Evolutionary conservation across 768 basidiomycete genomes (phyloP), one percentile per base, ranked within the genome.

Genomic region (Phylloporus sp.): DNA sequence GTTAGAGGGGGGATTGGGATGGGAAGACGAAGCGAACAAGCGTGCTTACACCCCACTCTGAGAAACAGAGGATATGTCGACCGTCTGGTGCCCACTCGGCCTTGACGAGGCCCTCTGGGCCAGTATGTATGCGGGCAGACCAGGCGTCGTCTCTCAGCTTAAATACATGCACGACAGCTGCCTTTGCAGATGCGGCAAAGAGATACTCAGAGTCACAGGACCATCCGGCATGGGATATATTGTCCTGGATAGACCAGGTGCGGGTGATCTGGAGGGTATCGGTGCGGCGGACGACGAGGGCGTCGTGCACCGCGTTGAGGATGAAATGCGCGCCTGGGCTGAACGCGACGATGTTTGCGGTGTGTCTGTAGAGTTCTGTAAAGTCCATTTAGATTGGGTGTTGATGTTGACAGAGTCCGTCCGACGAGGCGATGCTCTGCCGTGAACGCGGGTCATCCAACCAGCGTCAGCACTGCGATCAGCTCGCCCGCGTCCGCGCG

Each of bases 21-120:
- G 11, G 49, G 31, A 47, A 34, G 34, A 42, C 18, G 51, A 35
- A 28, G 36, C 9, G n/a, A 6, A 28, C 49, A 54, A 34, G 38
- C 27, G 18, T 20, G 80, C 93, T 75, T 72, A 95, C 94, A 60
- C 88, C 91, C 87, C 91, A 91, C 59, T 94, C 89, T 4, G 91
- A 94, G 70, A 94, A 97, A 62, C 90, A 95, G 27, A 97, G 70
- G 5, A 97, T 74, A 15, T 81, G 83, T 32, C 88, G 78, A 15
- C 91, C 91, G 63, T 88, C 88, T 3, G 87, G 89, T 0, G 88
- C 88, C 94, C 94, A 97, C 62, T 95, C 91, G 16, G 86, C 90
- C 63, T 82, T 90, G 18, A 84, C 79, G 44, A 97, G 80, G 11
- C 94, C 84, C 74, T 95, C 94, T 23, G 84, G 78, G 24, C 89